Evolutionary conservation across 2,329 filamentous ascomycete genomes (phyloP), one percentile per base, ranked within the genome.

Genomic region (Onygenales sp.): DNA sequence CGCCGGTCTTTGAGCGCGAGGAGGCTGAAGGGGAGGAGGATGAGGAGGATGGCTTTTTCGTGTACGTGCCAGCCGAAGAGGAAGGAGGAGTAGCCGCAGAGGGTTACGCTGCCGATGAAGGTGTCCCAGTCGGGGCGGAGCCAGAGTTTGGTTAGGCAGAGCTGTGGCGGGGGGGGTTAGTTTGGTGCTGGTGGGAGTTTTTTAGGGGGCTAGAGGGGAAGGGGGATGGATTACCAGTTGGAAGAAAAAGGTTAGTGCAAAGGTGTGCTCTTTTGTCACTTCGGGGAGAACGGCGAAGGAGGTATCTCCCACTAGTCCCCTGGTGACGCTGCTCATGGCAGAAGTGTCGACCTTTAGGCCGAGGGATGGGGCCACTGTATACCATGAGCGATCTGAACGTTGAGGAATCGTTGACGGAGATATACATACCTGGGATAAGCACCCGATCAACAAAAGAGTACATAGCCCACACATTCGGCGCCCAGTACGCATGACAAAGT

Each of bases 41-140:
- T 86, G 17, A 97, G 81, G 21, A 98, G 79, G 54, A 98, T 87
- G 1, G 93, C 93, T 71, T 98, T 98, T 67, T 98, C 93, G 63
- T 98, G 93, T 7, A 98, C 93, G 65, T 98, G 93, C 90, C 92
- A 98, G 53, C 93, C 92, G 62, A 97, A 97, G 8, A 98, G 78
- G 73, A 98, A 98, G 0, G 92, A 96, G 0, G 92, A 87, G 66
- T 96, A 98, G 54, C 88, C 93, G 65, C 93, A 97, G 13, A 97
- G 82, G 0, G 92, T 96, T 44, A 95, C 81, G 0, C 89, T 86
- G 3, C 89, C 89, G 42, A 97, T 80, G 66, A 98, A 97, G 53
- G 81, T 86, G 57, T 95, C 87, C 88, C 89, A 95, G 0, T 82
- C 88, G 2, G 90, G 89, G 49, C 80, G 77, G 45, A 82, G 65